phyloP scores from a whole-genome alignment of 2,329 filamentous ascomycete species.

The Spiromastix sp. region DNA sequence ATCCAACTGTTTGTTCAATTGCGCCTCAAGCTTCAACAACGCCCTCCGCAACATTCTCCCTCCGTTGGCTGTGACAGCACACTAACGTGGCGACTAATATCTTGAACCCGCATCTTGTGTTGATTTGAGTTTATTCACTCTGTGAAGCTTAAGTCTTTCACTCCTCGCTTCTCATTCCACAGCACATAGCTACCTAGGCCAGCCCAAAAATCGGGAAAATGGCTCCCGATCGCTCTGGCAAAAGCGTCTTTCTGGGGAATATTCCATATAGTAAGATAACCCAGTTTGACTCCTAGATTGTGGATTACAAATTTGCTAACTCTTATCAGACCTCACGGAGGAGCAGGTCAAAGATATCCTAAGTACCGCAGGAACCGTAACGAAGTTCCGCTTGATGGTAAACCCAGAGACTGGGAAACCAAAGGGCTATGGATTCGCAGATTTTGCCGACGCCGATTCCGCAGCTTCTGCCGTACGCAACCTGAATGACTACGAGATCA shows the following conservation, averaged over 20 bases:
- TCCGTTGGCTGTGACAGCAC: no score
- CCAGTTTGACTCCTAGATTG: conserved; percentile 47
- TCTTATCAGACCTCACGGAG: conserved; percentile 70
- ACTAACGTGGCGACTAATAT: no score
- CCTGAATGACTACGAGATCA: conserved; percentile 88
- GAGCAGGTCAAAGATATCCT: conserved; percentile 95
- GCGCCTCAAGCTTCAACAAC: no score
- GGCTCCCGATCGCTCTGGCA: conserved; percentile 34
- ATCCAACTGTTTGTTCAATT: no score
- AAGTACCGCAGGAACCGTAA: conserved; percentile 76
- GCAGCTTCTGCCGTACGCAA: conserved; percentile 92
- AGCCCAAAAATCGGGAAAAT: no score
- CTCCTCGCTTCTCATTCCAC: no score
- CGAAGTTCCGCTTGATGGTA: conserved; percentile 88
- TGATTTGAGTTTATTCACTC: no score
- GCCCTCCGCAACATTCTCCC: no score
- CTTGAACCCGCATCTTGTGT: no score
- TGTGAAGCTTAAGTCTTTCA: no score
- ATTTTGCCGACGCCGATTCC: conserved; percentile 85
- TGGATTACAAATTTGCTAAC: conserved; percentile 12
- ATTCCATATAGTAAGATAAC: conserved; percentile 65
- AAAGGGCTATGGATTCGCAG: conserved; percentile 93
- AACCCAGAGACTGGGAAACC: conserved; percentile 90
- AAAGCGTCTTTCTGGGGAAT: conserved; percentile 40
- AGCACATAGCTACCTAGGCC: no score